Percentiles rank a stretch among this genome's conserved stretches.
These are phyloP conservation scores for Xylaria sp. DNA, from an alignment of 2,329 filamentous ascomycete genomes.

Conservation along the genomic window DNA sequence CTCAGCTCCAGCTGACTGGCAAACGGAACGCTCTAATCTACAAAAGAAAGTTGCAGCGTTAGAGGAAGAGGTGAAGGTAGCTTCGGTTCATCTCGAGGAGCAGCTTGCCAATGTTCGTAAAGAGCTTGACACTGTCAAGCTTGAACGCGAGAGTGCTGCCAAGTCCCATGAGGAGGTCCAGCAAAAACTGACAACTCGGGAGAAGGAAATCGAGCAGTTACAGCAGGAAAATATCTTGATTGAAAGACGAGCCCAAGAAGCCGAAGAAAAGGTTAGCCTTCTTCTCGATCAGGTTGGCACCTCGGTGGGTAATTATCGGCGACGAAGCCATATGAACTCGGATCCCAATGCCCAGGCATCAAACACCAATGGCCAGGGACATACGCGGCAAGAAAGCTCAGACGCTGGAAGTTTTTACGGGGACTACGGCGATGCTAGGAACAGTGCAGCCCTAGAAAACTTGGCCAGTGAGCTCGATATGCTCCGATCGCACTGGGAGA, in stretches of 20 bases:
- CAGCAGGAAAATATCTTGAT: conserved; percentile 76
- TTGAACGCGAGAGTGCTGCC: conserved; percentile 60
- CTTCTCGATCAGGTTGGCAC: conserved; percentile 91
- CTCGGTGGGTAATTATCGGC: conserved; percentile 90
- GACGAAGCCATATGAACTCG: conserved; percentile 59
- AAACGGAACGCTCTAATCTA: conserved; percentile 64
- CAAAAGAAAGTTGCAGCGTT: conserved; percentile 63
- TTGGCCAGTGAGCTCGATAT: conserved; percentile 89
- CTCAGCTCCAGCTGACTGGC: conserved; percentile 60
- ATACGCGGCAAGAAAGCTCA: conserved; percentile 48
- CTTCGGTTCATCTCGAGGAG: conserved; percentile 63
- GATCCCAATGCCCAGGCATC: conserved; percentile 40
- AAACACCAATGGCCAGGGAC: conserved; percentile 33
- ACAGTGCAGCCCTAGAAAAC: conserved; percentile 73
- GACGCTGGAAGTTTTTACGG: conserved; percentile 60
- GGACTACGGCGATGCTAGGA: conserved; percentile 49
- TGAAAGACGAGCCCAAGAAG: conserved; percentile 79
- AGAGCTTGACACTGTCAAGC: conserved; percentile 61
- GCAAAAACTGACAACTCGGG: conserved; percentile 54
- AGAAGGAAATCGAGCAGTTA: conserved; percentile 70
- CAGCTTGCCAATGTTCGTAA: conserved; percentile 63
- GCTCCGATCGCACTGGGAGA: conserved; percentile 88
- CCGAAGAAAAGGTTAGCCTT: conserved; percentile 87
- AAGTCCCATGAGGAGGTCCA: conserved; percentile 48
- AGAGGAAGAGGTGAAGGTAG: conserved; percentile 62